These are phyloP conservation scores for Furcasterigmium sp. DNA, from an alignment of 2,329 filamentous ascomycete genomes.

Conservation along the genomic window DNA sequence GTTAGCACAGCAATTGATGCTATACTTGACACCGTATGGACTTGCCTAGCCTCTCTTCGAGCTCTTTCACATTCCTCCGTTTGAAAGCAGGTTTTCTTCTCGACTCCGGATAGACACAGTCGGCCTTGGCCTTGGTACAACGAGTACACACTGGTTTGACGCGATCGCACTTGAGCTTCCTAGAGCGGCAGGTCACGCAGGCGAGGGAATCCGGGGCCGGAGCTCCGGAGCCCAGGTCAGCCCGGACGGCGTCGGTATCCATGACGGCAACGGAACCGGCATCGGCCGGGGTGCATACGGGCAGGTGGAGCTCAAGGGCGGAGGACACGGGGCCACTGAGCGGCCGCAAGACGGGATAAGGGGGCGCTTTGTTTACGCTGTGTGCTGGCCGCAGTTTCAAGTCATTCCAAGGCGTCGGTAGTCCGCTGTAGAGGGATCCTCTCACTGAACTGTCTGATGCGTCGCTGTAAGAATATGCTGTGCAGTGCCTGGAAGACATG, in stretches of 20 bases:
- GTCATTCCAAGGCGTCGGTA: too few relatives aligned
- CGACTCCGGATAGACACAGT: constrained; percentile 85
- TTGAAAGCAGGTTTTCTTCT: constrained; percentile 85
- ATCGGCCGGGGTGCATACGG: not conserved
- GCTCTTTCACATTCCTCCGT: constrained; percentile 81
- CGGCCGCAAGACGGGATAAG: not conserved
- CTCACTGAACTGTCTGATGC: not conserved
- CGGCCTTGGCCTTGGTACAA: constrained; percentile 67
- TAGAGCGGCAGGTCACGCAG: constrained; percentile 75
- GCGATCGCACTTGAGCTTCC: constrained; percentile 86
- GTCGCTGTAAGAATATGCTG: not conserved
- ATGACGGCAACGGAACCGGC: constrained; percentile 8
- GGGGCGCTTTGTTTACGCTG: not conserved
- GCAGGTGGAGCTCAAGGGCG: not conserved
- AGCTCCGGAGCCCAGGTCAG: constrained; percentile 6
- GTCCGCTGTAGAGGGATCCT: too few relatives aligned
- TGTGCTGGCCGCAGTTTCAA: constrained; percentile 3
- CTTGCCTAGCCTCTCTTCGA: constrained; percentile 85
- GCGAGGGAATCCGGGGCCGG: constrained; percentile 51
- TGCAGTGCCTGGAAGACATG: too few relatives aligned
- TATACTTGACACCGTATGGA: too few relatives aligned
- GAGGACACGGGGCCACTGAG: too few relatives aligned
- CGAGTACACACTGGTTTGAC: constrained; percentile 73
- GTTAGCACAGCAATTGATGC: too few relatives aligned
- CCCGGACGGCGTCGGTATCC: constrained; percentile 11